phyloP scores from a whole-genome alignment of 768 basidiomycete genomes.

The Mycena filopes region DNA sequence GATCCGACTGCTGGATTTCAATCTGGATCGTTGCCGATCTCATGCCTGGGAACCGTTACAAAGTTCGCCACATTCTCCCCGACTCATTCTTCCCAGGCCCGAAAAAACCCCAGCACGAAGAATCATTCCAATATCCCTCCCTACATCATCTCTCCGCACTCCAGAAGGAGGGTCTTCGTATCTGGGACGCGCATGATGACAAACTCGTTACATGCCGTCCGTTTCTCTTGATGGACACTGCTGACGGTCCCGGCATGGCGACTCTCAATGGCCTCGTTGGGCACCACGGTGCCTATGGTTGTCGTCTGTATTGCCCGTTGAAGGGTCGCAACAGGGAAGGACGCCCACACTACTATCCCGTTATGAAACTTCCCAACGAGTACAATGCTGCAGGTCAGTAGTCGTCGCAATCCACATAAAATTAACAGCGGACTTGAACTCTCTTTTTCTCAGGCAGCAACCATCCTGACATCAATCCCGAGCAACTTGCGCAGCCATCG shows the following conservation, averaged over 20 bases:
- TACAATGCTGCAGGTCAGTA: too few relatives aligned
- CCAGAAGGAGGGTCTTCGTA: slow-evolving; percentile 11
- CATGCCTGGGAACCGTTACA: background rate
- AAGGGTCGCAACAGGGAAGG: background rate
- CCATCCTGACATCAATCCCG: background rate
- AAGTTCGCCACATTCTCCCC: slow-evolving; percentile 24
- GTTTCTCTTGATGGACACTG: background rate
- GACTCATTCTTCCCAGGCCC: slow-evolving; percentile 35
- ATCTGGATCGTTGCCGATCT: slow-evolving; percentile 44
- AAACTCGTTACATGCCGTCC: background rate
- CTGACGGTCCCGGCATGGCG: too few relatives aligned
- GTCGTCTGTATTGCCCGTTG: too few relatives aligned
- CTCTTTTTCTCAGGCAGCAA: too few relatives aligned
- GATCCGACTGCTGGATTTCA: slow-evolving; percentile 23
- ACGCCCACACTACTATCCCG: background rate
- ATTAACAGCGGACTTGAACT: too few relatives aligned
- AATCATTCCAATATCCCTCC: slow-evolving; percentile 36
- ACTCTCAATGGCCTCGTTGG: background rate
- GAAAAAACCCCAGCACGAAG: slow-evolving; percentile 35
- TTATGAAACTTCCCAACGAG: background rate
- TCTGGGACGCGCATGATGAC: background rate
- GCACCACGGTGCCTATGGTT: background rate
- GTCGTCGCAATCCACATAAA: too few relatives aligned
- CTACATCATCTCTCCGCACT: slow-evolving; percentile 36
- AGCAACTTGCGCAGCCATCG: background rate